Evolutionary conservation across 2,329 filamentous ascomycete genomes (phyloP).

Genomic region (Trichoderma sp.): DNA sequence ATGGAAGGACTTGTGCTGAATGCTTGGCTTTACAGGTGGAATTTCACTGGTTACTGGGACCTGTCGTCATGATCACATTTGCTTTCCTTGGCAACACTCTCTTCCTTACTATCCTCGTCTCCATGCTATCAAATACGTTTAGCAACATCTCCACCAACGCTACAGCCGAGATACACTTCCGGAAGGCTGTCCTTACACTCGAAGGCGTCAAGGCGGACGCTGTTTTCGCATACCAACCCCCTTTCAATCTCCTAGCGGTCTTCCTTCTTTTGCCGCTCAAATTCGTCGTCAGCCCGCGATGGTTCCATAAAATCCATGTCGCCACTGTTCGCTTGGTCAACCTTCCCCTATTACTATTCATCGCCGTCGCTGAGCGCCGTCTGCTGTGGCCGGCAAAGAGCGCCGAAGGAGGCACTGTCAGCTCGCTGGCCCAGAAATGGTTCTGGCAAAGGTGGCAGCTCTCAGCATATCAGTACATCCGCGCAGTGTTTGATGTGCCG

Average conservation of each 20-base stretch:
- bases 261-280: conserved; percentile 73
- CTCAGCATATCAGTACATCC: conserved; percentile 67
- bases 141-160: conserved; percentile 73
- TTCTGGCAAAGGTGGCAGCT: conserved; percentile 69
- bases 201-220: conserved; percentile 84
- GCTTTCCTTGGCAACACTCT: conserved; percentile 83
- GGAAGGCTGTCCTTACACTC: conserved; percentile 74
- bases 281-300: conserved; percentile 71
- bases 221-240: conserved; percentile 77
- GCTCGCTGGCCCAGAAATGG: conserved; percentile 34
- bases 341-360: conserved; percentile 67
- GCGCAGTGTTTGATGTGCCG: conserved; percentile 68
- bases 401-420: conserved; percentile 22
- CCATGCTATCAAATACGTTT: conserved; percentile 83
- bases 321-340: conserved; percentile 71
- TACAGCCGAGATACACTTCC: conserved; percentile 79
- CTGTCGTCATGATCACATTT: conserved; percentile 76
- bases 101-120: conserved; percentile 85
- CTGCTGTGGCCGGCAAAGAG: conserved; percentile 54
- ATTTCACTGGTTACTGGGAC: conserved; percentile 77
- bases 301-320: conserved; percentile 90
- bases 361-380: conserved; percentile 67
- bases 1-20: not conserved
- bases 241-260: conserved; percentile 78
- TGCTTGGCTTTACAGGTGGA: conserved; percentile 45